Conservation (phyloP, 768 basidiomycete genomes). For the Phanerodontia chrysosporium region DNA sequence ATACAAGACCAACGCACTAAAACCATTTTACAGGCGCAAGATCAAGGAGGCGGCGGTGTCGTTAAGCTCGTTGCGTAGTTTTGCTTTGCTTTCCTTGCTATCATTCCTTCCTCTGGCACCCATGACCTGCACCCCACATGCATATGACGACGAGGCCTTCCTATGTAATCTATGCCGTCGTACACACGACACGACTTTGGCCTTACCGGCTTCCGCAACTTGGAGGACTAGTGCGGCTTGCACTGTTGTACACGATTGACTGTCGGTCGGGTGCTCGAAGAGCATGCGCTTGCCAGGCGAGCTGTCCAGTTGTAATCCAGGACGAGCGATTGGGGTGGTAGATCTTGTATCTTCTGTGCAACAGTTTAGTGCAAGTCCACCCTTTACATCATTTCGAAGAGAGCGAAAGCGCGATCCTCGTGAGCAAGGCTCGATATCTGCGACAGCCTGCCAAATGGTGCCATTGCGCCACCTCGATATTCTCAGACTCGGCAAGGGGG, state of each 20-base stretch:
- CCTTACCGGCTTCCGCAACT: not conserved
- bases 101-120: constrained; percentile 18
- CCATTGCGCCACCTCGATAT: not conserved
- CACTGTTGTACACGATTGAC: not conserved
- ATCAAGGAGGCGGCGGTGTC: constrained; percentile 93
- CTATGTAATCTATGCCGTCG: constrained; percentile 27
- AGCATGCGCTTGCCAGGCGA: no score
- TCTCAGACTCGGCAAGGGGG: not conserved
- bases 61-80: constrained; percentile 85
- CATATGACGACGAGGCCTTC: constrained; percentile 26
- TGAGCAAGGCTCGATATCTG: no score
- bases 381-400: no score
- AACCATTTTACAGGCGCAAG: constrained; percentile 44
- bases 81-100: constrained; percentile 25
- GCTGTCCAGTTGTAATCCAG: not conserved
- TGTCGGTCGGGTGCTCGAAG: not conserved
- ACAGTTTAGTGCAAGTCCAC: no score
- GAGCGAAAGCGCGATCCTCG: no score
- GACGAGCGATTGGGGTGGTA: not conserved
- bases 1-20: constrained; percentile 12
- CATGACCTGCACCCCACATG: constrained; percentile 20
- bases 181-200: constrained; percentile 3
- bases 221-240: not conserved
- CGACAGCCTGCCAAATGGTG: no score
- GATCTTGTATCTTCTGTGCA: no score